Base-by-base conservation (phyloP, 2,329 filamentous ascomycete species). In the Cryphonectria nitschkei region DNA sequence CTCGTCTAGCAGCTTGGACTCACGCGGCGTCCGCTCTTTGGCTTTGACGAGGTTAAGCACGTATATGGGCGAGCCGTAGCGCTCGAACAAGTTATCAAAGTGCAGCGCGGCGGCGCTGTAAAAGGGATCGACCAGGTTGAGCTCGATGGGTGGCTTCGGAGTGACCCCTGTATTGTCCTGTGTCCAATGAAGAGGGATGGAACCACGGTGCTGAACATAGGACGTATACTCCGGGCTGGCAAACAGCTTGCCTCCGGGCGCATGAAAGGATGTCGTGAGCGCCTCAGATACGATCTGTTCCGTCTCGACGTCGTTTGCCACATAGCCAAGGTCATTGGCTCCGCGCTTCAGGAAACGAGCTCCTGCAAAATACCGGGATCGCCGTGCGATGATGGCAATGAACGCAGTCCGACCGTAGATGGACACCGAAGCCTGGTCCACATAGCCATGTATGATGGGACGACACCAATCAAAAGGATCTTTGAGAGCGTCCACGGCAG, bases 251-350 rank as follows among this genome's bases (percentile, higher is more conserved):
- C 93, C 93, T 0, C 94, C 95, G 5, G 96, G 94, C 3, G 93
- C 92, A 82, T 99, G 96, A 76, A 99, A 98, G 0, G 96, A 98
- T 0, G 96, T 99, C 0, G 94, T 98, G 66, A 95, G 84, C 76
- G 94, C 93, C 78, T 99, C 96, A 0, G 95, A 96, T 6, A 99
- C 95, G 72, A 99, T 98, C 79, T 99, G 96, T 81, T 99, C 96
- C 0, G 96, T 98, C 81, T 99, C 97, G 34, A 99, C 96, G 80
- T 99, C 97, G 78, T 99, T 99, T 67, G 96, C 97, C 68, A 99
- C 96, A 79, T 97, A 97, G 19, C 96, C 95, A 70, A 95, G 80
- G 79, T 99, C 96, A 77, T 99, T 99, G 64, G 94, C 93, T 43
- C 96, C 96, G 70, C 96, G 90, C 81, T 99, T 99, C 68, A 99